Percentiles rank a stretch among this genome's conserved stretches.
Conservation (phyloP, 371 early-diverging fungal species). For the Rhizopus delemar region DNA sequence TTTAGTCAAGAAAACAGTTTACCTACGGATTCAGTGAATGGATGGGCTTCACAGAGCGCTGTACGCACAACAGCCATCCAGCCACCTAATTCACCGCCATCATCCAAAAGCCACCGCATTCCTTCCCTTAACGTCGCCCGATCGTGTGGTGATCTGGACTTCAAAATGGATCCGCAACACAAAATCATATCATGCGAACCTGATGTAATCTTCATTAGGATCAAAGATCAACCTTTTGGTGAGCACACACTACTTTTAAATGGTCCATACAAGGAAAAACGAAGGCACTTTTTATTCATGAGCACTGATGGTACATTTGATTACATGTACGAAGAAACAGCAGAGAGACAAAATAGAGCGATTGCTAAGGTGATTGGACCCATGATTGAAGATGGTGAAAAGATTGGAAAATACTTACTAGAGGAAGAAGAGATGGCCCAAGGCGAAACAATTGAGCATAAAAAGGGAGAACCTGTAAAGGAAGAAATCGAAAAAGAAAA, state of each 20-base stretch:
- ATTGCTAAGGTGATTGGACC: conserved; percentile 48
- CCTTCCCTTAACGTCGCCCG: conserved; percentile 66
- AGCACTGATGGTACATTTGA: conserved; percentile 54
- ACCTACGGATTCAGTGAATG: conserved; percentile 1
- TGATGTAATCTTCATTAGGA: conserved; percentile 60
- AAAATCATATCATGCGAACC: conserved; percentile 63
- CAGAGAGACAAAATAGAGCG: conserved; percentile 50
- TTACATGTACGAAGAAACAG: conserved; percentile 54
- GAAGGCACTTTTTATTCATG: conserved; percentile 53
- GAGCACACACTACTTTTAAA: conserved; percentile 29
- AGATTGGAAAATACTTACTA: conserved; percentile 40
- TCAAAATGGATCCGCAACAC: conserved; percentile 57
- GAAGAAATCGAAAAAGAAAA: not conserved
- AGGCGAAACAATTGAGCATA: conserved; percentile 39
- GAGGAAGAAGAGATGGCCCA: conserved; percentile 36
- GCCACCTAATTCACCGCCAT: conserved; percentile 32
- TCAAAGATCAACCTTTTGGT: conserved; percentile 29
- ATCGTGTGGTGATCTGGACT: conserved; percentile 66
- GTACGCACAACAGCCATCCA: conserved; percentile 29
- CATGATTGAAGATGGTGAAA: conserved; percentile 56
- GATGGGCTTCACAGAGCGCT: conserved; percentile 36
- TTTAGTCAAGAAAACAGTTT: not conserved
- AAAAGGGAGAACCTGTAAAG: not conserved
- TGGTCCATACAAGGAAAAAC: conserved; percentile 28
- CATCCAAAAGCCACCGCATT: conserved; percentile 32